Percentiles rank a stretch among this genome's conserved stretches.
Evolutionary conservation across 1,284 basidiomycete genomes (phyloP).

Genomic region (Volvariella surrecta): DNA sequence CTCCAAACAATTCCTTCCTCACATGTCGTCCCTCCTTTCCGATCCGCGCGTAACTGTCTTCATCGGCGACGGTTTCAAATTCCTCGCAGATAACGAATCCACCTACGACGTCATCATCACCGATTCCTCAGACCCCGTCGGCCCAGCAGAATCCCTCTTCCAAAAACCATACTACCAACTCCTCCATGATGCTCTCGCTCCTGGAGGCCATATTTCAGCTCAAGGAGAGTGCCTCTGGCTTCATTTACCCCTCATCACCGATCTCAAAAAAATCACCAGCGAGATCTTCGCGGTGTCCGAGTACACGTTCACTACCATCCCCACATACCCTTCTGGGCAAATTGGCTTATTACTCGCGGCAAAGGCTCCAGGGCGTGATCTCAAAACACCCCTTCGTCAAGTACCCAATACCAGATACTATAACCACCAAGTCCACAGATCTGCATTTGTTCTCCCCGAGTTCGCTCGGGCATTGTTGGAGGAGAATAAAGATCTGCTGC

Average conservation of each 20-base stretch:
- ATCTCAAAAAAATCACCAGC: slow-evolving; percentile 68
- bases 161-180: slow-evolving; percentile 97
- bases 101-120: slow-evolving; percentile 99
- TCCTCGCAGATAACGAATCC: slow-evolving; percentile 83
- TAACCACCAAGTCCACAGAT: slow-evolving; percentile 74
- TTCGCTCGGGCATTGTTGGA: slow-evolving; percentile 76
- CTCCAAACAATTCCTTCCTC: slow-evolving; percentile 87
- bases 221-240: slow-evolving; percentile 97
- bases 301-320: slow-evolving; percentile 96
- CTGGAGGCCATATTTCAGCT: slow-evolving; percentile 92
- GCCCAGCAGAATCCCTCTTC: slow-evolving; percentile 92
- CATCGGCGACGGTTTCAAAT: slow-evolving; percentile 97
- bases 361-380: slow-evolving; percentile 64
- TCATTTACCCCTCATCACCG: slow-evolving; percentile 83
- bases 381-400: slow-evolving; percentile 63
- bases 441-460: slow-evolving; percentile 88
- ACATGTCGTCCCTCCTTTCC: slow-evolving; percentile 85
- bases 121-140: slow-evolving; percentile 97
- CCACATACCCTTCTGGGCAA: slow-evolving; percentile 95
- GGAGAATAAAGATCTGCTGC: slow-evolving; percentile 62
- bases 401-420: slow-evolving; percentile 81
- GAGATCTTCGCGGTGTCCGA: slow-evolving; percentile 80
- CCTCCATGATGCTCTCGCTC: slow-evolving; percentile 82
- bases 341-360: slow-evolving; percentile 95
- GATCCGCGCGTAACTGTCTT: slow-evolving; percentile 84